phyloP scores from a whole-genome alignment of 768 basidiomycete species.

The Favolaschia claudopus region DNA sequence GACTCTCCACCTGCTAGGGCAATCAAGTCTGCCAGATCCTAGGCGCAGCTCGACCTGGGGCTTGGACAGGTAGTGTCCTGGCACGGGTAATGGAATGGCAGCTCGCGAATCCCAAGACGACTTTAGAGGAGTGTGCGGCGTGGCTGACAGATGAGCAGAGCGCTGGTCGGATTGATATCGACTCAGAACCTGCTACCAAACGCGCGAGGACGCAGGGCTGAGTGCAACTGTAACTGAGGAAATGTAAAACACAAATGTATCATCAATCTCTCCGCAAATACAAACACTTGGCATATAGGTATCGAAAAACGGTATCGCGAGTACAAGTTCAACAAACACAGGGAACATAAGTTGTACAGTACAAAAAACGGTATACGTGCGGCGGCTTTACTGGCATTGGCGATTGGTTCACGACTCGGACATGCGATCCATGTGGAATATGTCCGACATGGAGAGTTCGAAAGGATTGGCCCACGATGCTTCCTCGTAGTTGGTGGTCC shows the following conservation, averaged over 20 bases:
- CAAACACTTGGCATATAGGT: constrained; percentile 15
- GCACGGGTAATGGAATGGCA: constrained; percentile 86
- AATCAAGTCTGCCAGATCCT: constrained; percentile 66
- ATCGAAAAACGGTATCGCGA: too few relatives aligned
- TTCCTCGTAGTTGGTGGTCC: constrained; percentile 4
- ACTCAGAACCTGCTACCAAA: constrained; percentile 45
- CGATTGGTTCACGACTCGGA: not conserved
- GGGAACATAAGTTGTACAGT: too few relatives aligned
- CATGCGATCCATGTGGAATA: constrained; percentile 1
- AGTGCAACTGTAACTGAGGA: too few relatives aligned
- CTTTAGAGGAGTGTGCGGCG: constrained; percentile 68
- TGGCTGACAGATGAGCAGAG: constrained; percentile 72
- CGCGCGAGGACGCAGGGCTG: constrained; percentile 43
- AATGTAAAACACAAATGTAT: too few relatives aligned
- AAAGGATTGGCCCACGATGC: constrained; percentile 25
- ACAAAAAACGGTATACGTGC: too few relatives aligned
- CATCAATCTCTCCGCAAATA: too few relatives aligned
- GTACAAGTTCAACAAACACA: too few relatives aligned
- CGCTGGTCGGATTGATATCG: constrained; percentile 51
- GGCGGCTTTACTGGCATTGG: too few relatives aligned
- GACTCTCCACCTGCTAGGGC: constrained; percentile 60
- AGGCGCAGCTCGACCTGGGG: constrained; percentile 63
- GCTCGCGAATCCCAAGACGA: constrained; percentile 72
- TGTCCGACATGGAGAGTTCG: constrained; percentile 3
- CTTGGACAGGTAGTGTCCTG: constrained; percentile 72